These are phyloP conservation scores for Aegilops longissima DNA, from an alignment of 176 grass and related monocot genomes.

Conservation along the genomic window DNA sequence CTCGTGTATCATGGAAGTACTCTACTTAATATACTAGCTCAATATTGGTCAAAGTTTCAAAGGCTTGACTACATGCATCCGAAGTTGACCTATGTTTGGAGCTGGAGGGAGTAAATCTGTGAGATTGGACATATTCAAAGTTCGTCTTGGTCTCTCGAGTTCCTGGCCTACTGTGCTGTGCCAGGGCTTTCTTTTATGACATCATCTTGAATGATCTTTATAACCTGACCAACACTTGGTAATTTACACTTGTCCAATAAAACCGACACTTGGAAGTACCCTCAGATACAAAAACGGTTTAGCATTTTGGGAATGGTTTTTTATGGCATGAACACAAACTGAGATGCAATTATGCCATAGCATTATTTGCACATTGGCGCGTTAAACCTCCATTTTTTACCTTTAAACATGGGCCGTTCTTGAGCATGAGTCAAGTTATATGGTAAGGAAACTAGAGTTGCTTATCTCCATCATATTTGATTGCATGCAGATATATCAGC, in stretches of 20 bases:
- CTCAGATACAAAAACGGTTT: neutral
- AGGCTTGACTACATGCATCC: neutral
- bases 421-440: neutral
- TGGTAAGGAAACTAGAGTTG: neutral
- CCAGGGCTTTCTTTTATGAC: neutral
- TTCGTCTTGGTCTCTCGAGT: conserved; percentile 9
- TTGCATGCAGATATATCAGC: conserved; percentile 38
- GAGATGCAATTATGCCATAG: neutral
- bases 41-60: neutral
- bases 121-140: neutral
- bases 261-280: neutral
- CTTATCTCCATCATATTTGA: conserved; percentile 28
- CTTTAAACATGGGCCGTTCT: neutral
- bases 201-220: neutral
- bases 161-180: neutral
- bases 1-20: neutral
- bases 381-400: neutral
- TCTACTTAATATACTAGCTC: neutral
- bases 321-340: neutral
- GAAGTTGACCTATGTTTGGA: neutral
- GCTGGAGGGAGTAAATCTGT: neutral
- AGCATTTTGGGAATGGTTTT: neutral
- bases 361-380: neutral
- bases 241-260: neutral
- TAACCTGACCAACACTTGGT: neutral